Conservation (phyloP, 805 yeast species). For the Grigorovia yakushimaensis region DNA sequence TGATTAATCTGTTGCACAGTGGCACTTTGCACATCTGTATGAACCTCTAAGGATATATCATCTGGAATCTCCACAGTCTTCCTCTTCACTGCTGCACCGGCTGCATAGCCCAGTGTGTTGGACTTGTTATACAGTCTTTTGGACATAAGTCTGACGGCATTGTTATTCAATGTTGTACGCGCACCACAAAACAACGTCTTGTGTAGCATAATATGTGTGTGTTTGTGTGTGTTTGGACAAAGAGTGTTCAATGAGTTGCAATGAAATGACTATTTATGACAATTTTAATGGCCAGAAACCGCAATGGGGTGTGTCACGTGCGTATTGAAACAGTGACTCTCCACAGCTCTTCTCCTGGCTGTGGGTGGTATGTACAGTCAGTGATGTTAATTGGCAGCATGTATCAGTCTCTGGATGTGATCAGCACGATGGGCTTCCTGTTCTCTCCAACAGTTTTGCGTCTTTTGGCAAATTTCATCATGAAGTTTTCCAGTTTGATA, state of each 20-base stretch:
- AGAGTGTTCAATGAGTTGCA: not conserved
- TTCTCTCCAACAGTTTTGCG: not conserved
- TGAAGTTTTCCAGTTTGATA: conserved; percentile 45
- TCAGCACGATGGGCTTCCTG: not conserved
- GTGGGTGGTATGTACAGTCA: no score
- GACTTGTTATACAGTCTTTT: not conserved
- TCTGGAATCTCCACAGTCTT: conserved; percentile 20
- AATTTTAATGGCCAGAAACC: no score
- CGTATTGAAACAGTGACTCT: not conserved
- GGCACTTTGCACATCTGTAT: conserved; percentile 27
- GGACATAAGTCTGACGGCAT: not conserved
- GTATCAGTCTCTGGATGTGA: not conserved
- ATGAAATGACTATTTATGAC: not conserved
- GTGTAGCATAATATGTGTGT: not conserved
- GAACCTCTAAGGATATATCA: conserved; percentile 23
- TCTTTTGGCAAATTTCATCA: conserved; percentile 54
- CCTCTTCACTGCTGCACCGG: conserved; percentile 10
- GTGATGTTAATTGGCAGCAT: no score
- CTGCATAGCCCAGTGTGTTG: not conserved
- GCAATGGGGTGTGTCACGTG: not conserved
- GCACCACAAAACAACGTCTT: not conserved
- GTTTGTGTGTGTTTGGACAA: not conserved
- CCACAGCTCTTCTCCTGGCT: no score
- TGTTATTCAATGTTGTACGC: not conserved
- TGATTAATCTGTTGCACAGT: conserved; percentile 23